Conservation (phyloP, 2,329 filamentous ascomycete genomes). For the Coleophoma eucalyptorum region DNA sequence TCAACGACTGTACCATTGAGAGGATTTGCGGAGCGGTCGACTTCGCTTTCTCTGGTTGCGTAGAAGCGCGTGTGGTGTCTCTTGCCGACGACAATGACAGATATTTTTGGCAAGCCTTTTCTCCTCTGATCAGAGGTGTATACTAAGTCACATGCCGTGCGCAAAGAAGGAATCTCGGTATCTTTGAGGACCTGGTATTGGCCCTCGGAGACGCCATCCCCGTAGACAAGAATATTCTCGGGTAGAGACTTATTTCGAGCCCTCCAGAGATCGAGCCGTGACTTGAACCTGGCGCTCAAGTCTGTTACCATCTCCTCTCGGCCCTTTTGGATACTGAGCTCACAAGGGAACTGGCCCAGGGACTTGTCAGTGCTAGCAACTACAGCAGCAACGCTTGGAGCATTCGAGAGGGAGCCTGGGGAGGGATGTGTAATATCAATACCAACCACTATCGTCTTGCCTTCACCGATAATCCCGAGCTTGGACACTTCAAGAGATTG, state of each 20-base stretch:
- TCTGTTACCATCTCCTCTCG: slow-evolving; percentile 60
- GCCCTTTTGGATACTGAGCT: slow-evolving; percentile 59
- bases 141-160: slow-evolving; percentile 53
- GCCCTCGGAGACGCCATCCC: slow-evolving; percentile 82
- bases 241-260: slow-evolving; percentile 45
- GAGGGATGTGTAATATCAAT: slow-evolving; percentile 88
- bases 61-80: slow-evolving; percentile 85
- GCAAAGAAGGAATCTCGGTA: slow-evolving; percentile 61
- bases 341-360: slow-evolving; percentile 73
- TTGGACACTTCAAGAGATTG: slow-evolving; percentile 53
- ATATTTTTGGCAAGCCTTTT: slow-evolving; percentile 52
- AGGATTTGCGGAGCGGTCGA: slow-evolving; percentile 58
- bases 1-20: slow-evolving; percentile 77
- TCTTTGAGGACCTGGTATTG: slow-evolving; percentile 69
- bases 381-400: slow-evolving; percentile 74
- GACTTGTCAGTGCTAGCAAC: slow-evolving; percentile 67
- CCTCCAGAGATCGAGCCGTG: slow-evolving; percentile 62
- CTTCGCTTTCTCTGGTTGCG: slow-evolving; percentile 50
- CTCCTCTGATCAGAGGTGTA: slow-evolving; percentile 48
- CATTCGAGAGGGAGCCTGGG: slow-evolving; percentile 46
- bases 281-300: slow-evolving; percentile 56
- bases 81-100: slow-evolving; percentile 78
- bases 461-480: slow-evolving; percentile 56
- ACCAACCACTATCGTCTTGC: slow-evolving; percentile 77
- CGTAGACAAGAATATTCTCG: slow-evolving; percentile 74